phyloP scores from a whole-genome alignment of 192 early-diverging fungal species.

The Backusella westeae region DNA sequence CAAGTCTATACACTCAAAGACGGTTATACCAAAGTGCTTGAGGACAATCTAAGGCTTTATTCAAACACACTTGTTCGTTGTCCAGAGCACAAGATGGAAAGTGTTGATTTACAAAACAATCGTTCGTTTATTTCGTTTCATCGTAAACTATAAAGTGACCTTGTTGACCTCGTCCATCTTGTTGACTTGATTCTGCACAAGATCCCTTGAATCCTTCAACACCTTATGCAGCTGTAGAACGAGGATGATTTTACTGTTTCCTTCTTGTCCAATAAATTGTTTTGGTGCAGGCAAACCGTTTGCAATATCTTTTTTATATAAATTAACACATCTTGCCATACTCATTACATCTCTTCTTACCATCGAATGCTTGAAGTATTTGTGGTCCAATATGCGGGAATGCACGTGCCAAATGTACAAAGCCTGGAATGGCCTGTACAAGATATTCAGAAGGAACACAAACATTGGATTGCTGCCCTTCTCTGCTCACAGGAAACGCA shows the following conservation, averaged over 20 bases:
- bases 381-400: slow-evolving; percentile 29
- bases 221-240: slow-evolving; percentile 23
- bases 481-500: slow-evolving; percentile 17
- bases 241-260: slow-evolving; percentile 21
- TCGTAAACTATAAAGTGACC: slow-evolving; percentile 6
- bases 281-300: slow-evolving; percentile 24
- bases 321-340: neutral
- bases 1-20: neutral
- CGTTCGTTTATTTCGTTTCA: slow-evolving; percentile 6
- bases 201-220: slow-evolving; percentile 12
- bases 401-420: slow-evolving; percentile 27
- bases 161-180: slow-evolving; percentile 31
- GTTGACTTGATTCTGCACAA: slow-evolving; percentile 17
- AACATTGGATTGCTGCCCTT: neutral
- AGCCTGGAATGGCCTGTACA: slow-evolving; percentile 21
- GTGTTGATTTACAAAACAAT: slow-evolving; percentile 6
- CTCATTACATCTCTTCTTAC: slow-evolving; percentile 1
- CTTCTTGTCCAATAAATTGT: slow-evolving; percentile 25
- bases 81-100: neutral
- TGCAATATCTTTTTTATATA: slow-evolving; percentile 11
- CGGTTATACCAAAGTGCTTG: slow-evolving; percentile 14
- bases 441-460: slow-evolving; percentile 29
- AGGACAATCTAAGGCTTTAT: slow-evolving; percentile 12
- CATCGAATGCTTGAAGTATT: slow-evolving; percentile 22
- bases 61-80: neutral